Evolutionary conservation across 2,329 filamentous ascomycete species (phyloP), one percentile per base, ranked within the genome.

Genomic region (Aureobasidium subglaciale): DNA sequence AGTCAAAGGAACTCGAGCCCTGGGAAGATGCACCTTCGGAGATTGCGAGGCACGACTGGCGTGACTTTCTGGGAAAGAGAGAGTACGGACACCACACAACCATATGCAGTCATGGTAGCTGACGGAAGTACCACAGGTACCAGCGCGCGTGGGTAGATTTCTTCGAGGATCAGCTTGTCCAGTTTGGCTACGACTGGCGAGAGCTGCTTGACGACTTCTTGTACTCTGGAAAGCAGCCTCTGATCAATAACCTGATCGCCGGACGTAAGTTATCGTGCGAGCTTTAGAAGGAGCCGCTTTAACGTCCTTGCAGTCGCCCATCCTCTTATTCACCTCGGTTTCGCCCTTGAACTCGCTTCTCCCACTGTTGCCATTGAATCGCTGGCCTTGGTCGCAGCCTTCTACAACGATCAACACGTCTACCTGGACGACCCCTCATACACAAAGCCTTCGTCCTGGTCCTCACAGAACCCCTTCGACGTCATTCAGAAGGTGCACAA

Each of bases 101-200:
- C 16, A 16, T 37, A 38, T 9, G 34, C 20, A 34, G 15, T 29
- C 5, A 27, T 30, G 9, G 35, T 8, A 25, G 50, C 35, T 55
- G 54, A 49, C 40, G 22, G 35, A 45, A 56, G 50, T 54, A 52
- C 29, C 53, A 29, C 63, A 82, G 76, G 59, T 96, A 95, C 66
- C 90, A 99, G 71, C 82, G 92, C 58, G 92, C 90, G 0, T 99
- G 86, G 66, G 77, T 99, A 56, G 91, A 99, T 68, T 97, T 93
- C 68, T 97, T 95, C 67, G 93, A 99, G 69, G 93, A 99, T 68
- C 84, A 90, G 64, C 76, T 97, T 27, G 90, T 88, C 3, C 74
- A 75, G 16, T 81, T 85, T 63, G 78, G 83, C 32, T 97, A 96
- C 68, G 82, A 96, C 66, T 96, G 93, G 89, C 88, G 86, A 66